Percentiles rank a stretch among this genome's conserved stretches.
These are phyloP conservation scores for Mangifera indica DNA, from an alignment of 345 rosid genomes.

Conservation along the genomic window DNA sequence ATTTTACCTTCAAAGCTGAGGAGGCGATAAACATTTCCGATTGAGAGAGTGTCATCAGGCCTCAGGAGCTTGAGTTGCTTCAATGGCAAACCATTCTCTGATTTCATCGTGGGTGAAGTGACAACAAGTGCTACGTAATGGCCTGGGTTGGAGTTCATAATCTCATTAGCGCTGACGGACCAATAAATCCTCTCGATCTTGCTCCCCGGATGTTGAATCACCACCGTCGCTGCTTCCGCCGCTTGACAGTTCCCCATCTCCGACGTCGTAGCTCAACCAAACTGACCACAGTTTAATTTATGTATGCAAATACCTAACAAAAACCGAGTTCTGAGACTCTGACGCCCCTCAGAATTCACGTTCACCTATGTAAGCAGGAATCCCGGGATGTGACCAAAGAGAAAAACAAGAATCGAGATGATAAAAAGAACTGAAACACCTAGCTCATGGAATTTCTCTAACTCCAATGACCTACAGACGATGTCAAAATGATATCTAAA, in stretches of 20 bases:
- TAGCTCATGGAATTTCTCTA: neutral
- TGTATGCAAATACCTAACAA: no score
- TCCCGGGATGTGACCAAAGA: conserved; percentile 19
- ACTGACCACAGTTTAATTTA: neutral
- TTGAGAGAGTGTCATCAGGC: conserved; percentile 63
- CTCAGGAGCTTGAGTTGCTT: conserved; percentile 86
- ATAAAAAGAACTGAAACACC: neutral
- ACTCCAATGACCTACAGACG: neutral
- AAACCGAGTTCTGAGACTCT: neutral
- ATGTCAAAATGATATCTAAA: neutral
- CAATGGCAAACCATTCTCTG: conserved; percentile 48
- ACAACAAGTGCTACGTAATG: conserved; percentile 77
- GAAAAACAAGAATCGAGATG: neutral
- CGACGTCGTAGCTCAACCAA: neutral
- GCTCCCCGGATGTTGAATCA: conserved; percentile 77
- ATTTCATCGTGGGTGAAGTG: conserved; percentile 38
- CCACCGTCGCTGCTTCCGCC: conserved; percentile 76
- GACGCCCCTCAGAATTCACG: neutral
- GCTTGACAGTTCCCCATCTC: conserved; percentile 92
- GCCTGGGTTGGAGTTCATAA: conserved; percentile 78
- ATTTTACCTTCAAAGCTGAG: conserved; percentile 70
- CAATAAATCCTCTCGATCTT: conserved; percentile 68
- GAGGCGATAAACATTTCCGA: conserved; percentile 76
- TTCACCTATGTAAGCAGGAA: neutral
- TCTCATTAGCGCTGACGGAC: conserved; percentile 67